Conservation (phyloP, 2,329 filamentous ascomycete genomes). For the Fusarium coffeatum region DNA sequence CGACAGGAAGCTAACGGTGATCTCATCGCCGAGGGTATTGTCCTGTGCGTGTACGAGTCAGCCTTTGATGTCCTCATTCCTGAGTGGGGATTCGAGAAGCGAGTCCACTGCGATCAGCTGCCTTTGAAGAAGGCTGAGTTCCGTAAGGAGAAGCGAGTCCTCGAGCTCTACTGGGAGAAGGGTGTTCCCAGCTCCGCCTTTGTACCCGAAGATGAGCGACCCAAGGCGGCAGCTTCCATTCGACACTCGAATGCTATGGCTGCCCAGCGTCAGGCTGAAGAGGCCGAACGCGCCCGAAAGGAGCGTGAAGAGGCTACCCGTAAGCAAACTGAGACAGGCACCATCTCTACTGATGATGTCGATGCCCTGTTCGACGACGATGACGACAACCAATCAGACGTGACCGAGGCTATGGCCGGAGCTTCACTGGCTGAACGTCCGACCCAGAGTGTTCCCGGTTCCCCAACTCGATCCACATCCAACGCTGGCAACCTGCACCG, state of each 20-base stretch:
- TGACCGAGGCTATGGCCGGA: constrained; percentile 91
- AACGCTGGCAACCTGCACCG: constrained; percentile 79
- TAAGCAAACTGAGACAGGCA: constrained; percentile 93
- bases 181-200: constrained; percentile 96
- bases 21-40: constrained; percentile 93
- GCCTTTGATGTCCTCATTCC: constrained; percentile 98
- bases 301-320: constrained; percentile 92
- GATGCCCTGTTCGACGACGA: constrained; percentile 97
- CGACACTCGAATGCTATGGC: constrained; percentile 80
- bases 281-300: constrained; percentile 81
- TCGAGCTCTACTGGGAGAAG: constrained; percentile 99
- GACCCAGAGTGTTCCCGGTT: constrained; percentile 94
- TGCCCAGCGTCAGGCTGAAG: constrained; percentile 83
- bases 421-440: constrained; percentile 90
- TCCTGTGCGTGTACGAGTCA: constrained; percentile 97
- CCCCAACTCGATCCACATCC: constrained; percentile 81
- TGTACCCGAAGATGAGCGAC: constrained; percentile 95
- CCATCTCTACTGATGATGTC: constrained; percentile 91
- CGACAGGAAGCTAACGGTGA: constrained; percentile 88
- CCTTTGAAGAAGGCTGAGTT: constrained; percentile 99
- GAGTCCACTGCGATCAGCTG: constrained; percentile 97
- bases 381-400: constrained; percentile 85
- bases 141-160: constrained; percentile 91
- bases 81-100: constrained; percentile 98
- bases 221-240: constrained; percentile 80